Conservation (phyloP, 2,329 filamentous ascomycete genomes). For the Xylaria sp. region DNA sequence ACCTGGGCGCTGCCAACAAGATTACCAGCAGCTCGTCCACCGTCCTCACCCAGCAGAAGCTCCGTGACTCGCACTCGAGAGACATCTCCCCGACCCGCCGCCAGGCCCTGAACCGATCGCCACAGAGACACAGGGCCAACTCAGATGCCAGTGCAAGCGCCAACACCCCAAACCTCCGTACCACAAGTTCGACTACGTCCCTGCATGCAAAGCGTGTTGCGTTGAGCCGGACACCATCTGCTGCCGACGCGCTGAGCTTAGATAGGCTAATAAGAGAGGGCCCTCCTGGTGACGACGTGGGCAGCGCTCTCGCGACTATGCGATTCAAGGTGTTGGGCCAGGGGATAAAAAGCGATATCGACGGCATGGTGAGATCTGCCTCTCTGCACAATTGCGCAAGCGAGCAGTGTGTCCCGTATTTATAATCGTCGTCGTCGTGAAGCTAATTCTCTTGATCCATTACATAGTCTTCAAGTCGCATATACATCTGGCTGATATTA, state of each 20-base stretch:
- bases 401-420: neutral
- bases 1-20: conserved; percentile 64
- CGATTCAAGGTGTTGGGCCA: conserved; percentile 79
- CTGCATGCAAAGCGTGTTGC: conserved; percentile 54
- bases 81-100: conserved; percentile 51
- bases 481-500: conserved; percentile 96
- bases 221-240: conserved; percentile 58
- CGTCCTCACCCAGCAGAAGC: conserved; percentile 73
- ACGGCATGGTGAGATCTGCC: conserved; percentile 75
- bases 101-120: conserved; percentile 55
- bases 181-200: conserved; percentile 52
- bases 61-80: conserved; percentile 50
- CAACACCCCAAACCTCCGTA: conserved; percentile 52
- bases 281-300: conserved; percentile 75
- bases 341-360: conserved; percentile 79
- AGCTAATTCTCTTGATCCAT: conserved; percentile 10
- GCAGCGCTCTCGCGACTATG: conserved; percentile 73
- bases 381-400: neutral
- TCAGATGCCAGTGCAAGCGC: conserved; percentile 66
- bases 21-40: conserved; percentile 54
- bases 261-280: conserved; percentile 84
- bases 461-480: conserved; percentile 83
- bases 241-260: conserved; percentile 68
- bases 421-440: neutral
- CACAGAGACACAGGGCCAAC: conserved; percentile 73